Base-by-base conservation (phyloP, 441 rosid genomes). In the Corymbia citriodora region DNA sequence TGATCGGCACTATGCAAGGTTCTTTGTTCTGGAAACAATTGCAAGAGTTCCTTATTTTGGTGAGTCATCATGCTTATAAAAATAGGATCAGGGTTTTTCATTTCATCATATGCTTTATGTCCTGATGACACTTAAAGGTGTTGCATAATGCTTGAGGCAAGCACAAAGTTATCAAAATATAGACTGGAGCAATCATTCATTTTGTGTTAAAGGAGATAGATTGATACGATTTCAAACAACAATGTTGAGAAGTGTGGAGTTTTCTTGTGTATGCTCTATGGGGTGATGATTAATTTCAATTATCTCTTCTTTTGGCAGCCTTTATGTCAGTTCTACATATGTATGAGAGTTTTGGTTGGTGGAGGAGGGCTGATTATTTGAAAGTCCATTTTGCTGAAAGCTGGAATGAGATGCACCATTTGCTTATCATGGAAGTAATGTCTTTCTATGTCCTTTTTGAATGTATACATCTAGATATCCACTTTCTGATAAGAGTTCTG, bases 311-410 rank as follows among this genome's bases (percentile, higher is more conserved):
- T 88, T 11, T 92, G 90, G 92, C 94, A 98, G 99, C 99, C n/a
- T 98, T 98, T 91, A 96, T 98, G 93, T 97, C 99, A 54, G 97
- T 98, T 90, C 94, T 98, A 89, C 99, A 98, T 88, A 90, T 97
- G 99, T 98, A 98, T 92, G 99, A 98, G 97, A 98, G 97, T 92
- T 97, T 97, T 92, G 99, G 99, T 89, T 98, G 99, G 99, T 98
- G 99, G 99, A 97, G 99, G 92, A 95, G 96, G 93, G 98, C 99
- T 33, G 99, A 98, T 92, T 98, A 98, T 92, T 57, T 98, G 55
- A 96, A 96, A 95, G 99, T 98, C 55, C 99, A 98, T 91, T 98
- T 98, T 95, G 99, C 99, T 89, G 99, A 98, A 95, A 98, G 98
- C 93, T 98, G 99, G 99, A 98, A 98, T 92, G 99, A 98, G 94